Evolutionary conservation across 2,329 filamentous ascomycete genomes (phyloP).

Genomic region (Beauveria sp.): DNA sequence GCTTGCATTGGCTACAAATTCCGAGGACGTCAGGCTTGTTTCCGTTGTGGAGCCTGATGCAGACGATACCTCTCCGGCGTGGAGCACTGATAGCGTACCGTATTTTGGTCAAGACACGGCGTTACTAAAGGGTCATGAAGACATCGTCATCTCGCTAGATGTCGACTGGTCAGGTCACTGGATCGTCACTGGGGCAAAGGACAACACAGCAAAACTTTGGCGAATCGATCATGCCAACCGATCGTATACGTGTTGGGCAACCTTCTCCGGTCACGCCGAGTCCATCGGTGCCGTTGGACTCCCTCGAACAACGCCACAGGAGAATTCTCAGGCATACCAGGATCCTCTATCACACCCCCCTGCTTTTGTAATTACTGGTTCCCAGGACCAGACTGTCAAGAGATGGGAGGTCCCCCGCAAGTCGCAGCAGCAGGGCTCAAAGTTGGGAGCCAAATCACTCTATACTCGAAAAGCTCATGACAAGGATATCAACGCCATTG

Average conservation of each 20-base stretch:
- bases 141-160: slow-evolving; percentile 92
- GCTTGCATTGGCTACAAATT: slow-evolving; percentile 87
- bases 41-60: slow-evolving; percentile 48
- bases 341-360: slow-evolving; percentile 76
- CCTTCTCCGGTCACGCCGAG: slow-evolving; percentile 87
- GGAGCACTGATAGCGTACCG: slow-evolving; percentile 25
- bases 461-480: slow-evolving; percentile 96
- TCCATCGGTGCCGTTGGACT: slow-evolving; percentile 85
- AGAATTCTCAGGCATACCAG: slow-evolving; percentile 60
- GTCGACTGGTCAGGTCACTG: slow-evolving; percentile 96
- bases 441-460: slow-evolving; percentile 54
- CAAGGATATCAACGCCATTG: slow-evolving; percentile 96
- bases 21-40: slow-evolving; percentile 84
- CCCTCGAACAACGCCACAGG: slow-evolving; percentile 59
- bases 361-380: slow-evolving; percentile 79
- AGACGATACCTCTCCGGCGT: slow-evolving; percentile 15
- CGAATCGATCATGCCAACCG: slow-evolving; percentile 67
- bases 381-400: slow-evolving; percentile 92
- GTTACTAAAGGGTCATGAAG: slow-evolving; percentile 80
- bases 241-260: slow-evolving; percentile 71
- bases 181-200: slow-evolving; percentile 93
- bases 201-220: slow-evolving; percentile 92
- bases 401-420: slow-evolving; percentile 73
- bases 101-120: slow-evolving; percentile 90
- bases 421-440: slow-evolving; percentile 33